phyloP scores from a whole-genome alignment of 2,329 filamentous ascomycete species.

The Fusarium nygamai region DNA sequence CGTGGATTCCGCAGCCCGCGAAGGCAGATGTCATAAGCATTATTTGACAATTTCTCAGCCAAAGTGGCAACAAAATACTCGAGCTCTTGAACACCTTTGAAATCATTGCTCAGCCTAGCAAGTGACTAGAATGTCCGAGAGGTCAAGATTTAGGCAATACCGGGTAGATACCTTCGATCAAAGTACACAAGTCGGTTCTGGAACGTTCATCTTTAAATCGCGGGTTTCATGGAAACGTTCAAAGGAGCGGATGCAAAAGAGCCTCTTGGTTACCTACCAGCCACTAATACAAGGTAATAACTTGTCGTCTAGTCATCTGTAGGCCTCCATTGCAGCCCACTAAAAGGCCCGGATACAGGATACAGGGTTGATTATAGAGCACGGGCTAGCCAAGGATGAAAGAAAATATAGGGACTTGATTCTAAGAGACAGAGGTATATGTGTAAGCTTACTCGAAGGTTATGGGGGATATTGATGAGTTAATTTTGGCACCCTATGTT shows the following conservation, averaged over 20 bases:
- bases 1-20: not conserved
- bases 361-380: constrained; percentile 2
- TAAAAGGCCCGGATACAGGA: constrained; percentile 24
- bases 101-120: constrained; percentile 7
- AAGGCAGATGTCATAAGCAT: not conserved
- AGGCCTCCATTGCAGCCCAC: constrained; percentile 13
- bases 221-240: not conserved
- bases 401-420: not conserved
- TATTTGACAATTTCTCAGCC: constrained; percentile 1
- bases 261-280: constrained; percentile 20
- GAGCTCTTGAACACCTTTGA: not conserved
- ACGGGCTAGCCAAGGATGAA: not conserved
- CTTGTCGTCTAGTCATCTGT: constrained; percentile 13
- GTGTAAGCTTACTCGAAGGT: not conserved
- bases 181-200: constrained; percentile 13
- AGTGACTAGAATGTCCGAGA: not conserved
- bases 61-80: constrained; percentile 11
- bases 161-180: not conserved
- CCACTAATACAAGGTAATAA: constrained; percentile 22
- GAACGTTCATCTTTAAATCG: constrained; percentile 10
- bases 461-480: not conserved
- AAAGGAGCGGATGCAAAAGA: constrained; percentile 17
- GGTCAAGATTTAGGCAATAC: not conserved
- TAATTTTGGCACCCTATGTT: not conserved
- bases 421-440: not conserved